Base-by-base conservation (phyloP, 345 rosid species). In the Orychophragmus violaceus region DNA sequence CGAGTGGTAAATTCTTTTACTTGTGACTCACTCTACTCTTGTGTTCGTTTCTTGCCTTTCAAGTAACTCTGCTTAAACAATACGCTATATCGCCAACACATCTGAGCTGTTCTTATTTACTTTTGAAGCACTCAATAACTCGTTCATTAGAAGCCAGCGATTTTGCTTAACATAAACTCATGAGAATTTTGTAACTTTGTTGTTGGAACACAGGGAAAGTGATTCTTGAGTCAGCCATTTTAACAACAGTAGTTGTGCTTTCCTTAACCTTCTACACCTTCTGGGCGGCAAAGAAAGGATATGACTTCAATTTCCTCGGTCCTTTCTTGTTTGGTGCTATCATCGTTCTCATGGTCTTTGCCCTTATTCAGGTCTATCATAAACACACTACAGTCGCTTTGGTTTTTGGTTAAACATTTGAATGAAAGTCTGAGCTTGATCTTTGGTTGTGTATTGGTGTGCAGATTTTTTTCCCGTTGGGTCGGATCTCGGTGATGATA, bases 271-370 rank as follows among this genome's bases (percentile, higher is more conserved):
- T 85, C 6, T 90, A 85, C 82, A 90, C 97, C 3, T 90, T 90
- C 72, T 90, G 97, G 97, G 97, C 95, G 0, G 92, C 90, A 0
- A 74, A 79, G 60, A 85, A 82, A 76, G 97, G 97, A 72, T 76
- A 87, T 33, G 97, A 87, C 64, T 90, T 90, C 60, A 83, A 60
- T 61, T 90, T 90, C 75, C 87, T 90, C 6, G 92, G 97, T 3
- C 97, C 95, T 18, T 90, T 90, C 78, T 78, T 87, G 75, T 87
- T 83, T 68, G 95, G 90, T 59, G 85, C 91, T 2, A 0, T 90
- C 55, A 46, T 85, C 6, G 80, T 87, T 46, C 87, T 90, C 10
- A 49, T 87, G 37, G 81, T 87, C 12, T 90, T 90, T 70, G 81
- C 81, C 18, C 24, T 90, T 11, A 85, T 90, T 51, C 97, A 90